phyloP scores from a whole-genome alignment of 352 stramenopile species.

The Globisporangium viniferum region DNA sequence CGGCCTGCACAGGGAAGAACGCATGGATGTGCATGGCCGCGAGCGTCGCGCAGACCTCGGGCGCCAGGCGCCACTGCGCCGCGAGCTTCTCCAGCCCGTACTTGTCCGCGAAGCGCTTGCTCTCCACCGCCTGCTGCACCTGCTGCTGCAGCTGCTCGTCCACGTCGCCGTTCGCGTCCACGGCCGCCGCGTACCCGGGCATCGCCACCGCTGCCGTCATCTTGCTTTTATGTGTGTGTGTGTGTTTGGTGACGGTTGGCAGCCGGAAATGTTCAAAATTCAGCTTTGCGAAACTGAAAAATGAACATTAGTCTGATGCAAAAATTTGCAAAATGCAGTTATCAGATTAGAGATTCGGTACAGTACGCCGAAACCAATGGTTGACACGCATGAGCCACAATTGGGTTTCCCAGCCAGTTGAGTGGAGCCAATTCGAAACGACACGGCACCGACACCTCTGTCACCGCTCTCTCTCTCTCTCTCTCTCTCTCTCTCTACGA shows the following conservation, averaged over 20 bases:
- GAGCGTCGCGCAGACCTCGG: conserved; percentile 43
- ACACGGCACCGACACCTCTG: conserved; percentile 1
- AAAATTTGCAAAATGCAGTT: neutral
- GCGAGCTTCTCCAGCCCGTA: conserved; percentile 66
- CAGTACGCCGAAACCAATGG: conserved; percentile 4
- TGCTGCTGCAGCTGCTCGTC: conserved; percentile 13
- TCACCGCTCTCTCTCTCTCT: neutral
- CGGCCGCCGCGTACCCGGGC: conserved; percentile 1
- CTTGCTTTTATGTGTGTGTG: neutral
- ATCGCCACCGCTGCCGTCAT: neutral
- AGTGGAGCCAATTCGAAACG: conserved; percentile 17
- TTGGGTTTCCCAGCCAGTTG: neutral
- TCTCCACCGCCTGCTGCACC: conserved; percentile 17
- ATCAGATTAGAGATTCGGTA: neutral
- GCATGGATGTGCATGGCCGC: conserved; percentile 49
- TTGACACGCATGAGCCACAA: conserved; percentile 10
- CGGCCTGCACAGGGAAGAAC: conserved; percentile 95
- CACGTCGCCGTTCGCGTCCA: conserved; percentile 12
- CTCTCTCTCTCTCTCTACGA: neutral
- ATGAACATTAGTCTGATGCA: neutral
- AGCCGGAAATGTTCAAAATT: neutral
- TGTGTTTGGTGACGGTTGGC: neutral
- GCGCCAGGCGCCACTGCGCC: conserved; percentile 43
- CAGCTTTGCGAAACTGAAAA: neutral
- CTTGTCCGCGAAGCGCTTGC: conserved; percentile 54